Conservation (phyloP, 2,329 filamentous ascomycete genomes). For the Aspergillus puulaauensis region DNA sequence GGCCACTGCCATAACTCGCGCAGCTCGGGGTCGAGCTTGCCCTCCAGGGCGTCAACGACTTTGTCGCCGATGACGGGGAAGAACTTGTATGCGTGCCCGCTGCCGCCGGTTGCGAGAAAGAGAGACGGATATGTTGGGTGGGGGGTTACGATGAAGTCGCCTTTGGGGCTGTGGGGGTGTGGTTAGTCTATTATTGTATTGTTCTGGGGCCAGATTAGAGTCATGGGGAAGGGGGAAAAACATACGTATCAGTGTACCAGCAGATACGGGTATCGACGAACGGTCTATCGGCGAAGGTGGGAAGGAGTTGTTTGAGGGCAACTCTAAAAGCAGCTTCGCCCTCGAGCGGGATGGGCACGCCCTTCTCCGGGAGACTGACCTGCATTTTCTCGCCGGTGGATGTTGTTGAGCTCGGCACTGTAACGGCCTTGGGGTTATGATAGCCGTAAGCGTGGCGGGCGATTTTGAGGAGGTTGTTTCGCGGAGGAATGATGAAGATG, state of each 20-base stretch:
- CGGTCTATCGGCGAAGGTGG: conserved; percentile 58
- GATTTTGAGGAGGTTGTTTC: conserved; percentile 62
- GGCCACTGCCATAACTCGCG: conserved; percentile 46
- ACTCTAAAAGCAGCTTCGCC: conserved; percentile 61
- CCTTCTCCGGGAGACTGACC: conserved; percentile 41
- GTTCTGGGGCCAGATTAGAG: not conserved
- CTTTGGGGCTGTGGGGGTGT: conserved; percentile 48
- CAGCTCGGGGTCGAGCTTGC: conserved; percentile 43
- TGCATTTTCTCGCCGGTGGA: conserved; percentile 26
- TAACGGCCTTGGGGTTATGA: conserved; percentile 41
- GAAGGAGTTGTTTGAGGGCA: conserved; percentile 62
- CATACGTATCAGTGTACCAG: conserved; percentile 72
- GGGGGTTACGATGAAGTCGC: conserved; percentile 70
- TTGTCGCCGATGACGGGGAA: conserved; percentile 55
- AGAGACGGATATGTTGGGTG: conserved; percentile 59
- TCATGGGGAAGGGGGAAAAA: not conserved
- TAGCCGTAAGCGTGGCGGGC: conserved; percentile 71
- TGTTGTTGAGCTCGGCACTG: conserved; percentile 27
- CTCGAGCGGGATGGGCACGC: conserved; percentile 49
- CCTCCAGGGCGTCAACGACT: conserved; percentile 48
- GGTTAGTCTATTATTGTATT: not conserved
- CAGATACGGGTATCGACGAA: conserved; percentile 66
- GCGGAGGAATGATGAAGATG: conserved; percentile 57
- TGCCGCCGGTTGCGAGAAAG: conserved; percentile 54
- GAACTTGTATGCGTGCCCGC: conserved; percentile 57